Base-by-base conservation (phyloP, 441 rosid species). In the Pelargonium exstipulatum region DNA sequence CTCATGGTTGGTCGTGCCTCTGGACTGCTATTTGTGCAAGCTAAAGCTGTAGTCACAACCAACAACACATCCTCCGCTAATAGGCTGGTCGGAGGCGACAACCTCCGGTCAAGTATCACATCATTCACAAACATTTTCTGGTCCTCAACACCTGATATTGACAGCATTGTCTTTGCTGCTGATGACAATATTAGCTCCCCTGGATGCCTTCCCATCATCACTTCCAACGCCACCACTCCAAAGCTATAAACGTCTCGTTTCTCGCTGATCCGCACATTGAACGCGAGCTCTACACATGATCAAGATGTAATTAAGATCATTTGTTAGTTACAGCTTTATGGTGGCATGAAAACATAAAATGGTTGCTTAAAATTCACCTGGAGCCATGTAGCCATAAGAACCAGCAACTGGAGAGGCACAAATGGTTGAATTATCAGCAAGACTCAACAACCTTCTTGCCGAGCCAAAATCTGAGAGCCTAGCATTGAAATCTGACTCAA, bases 351-450 rank as follows among this genome's bases (percentile, higher is more conserved):
- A 20, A 1, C 22, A 20, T 20, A 20, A 20, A 20, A 20, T 20
- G 22, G 22, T 20, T 20, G 22, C 1, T 20, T 20, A 20, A 20
- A 20, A 20, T 20, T 20, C 22, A 20, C 22, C 63, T 26, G 79
- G 82, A 51, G 79, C 79, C 9, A 70, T 72, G 42, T 69, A 75
- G 7, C 82, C 64, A 18, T 66, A 78, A 5, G 82, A 68, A 32
- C 77, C 73, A n/a, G 57, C 57, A 49, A 65, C 72, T 14, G 64
- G 12, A 5, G 40, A 35, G 26, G 80, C 71, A 69, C 67, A 62
- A 63, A 60, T 10, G 57, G 18, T 3, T n/a, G 57, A 14, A 14
- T 49, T n/a, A 4, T 4, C 16, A n/a, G 57, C 57, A 49, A 20
- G 70, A 57, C 45, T 37, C 69, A 79, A 67, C 67, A 79, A 40